phyloP scores from a whole-genome alignment of 495 filamentous ascomycete genomes.

The Xylona heveae region DNA sequence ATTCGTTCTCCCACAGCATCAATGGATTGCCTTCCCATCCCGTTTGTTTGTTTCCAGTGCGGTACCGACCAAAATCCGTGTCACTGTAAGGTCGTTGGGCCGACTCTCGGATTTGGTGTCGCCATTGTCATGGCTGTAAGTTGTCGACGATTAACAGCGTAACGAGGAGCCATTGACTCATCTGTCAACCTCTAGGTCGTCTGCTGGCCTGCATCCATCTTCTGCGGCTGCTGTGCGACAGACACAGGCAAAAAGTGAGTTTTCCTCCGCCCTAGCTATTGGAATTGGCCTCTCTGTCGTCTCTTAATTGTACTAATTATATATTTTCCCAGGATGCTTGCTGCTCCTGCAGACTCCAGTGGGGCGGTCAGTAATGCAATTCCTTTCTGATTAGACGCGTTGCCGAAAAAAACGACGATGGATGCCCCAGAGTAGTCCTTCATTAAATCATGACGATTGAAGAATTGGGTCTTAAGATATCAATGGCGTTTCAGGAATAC shows the following conservation, averaged over 20 bases:
- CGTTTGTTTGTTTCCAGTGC: not conserved
- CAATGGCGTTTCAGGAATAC: too few relatives aligned
- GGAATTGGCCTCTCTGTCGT: slow-evolving; percentile 1
- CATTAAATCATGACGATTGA: too few relatives aligned
- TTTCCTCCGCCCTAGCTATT: not conserved
- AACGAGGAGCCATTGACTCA: slow-evolving; percentile 4
- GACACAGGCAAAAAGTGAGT: slow-evolving; percentile 33
- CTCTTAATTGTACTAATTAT: slow-evolving; percentile 1
- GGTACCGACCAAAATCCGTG: slow-evolving; percentile 29
- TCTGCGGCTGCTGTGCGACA: slow-evolving; percentile 37
- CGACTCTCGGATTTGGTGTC: slow-evolving; percentile 30
- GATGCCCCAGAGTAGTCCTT: too few relatives aligned
- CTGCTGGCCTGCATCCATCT: slow-evolving; percentile 34
- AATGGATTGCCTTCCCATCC: not conserved
- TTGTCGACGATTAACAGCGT: slow-evolving; percentile 4
- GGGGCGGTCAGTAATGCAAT: slow-evolving; percentile 30
- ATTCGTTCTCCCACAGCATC: too few relatives aligned
- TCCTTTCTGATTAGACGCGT: slow-evolving; percentile 25
- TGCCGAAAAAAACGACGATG: too few relatives aligned
- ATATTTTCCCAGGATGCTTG: slow-evolving; percentile 23
- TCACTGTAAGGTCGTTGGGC: slow-evolving; percentile 38
- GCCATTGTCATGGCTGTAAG: slow-evolving; percentile 30
- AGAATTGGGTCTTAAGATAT: too few relatives aligned
- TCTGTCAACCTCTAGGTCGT: slow-evolving; percentile 19
- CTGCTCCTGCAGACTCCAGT: slow-evolving; percentile 31